These are phyloP conservation scores for Haplographium delicatum DNA, from an alignment of 495 filamentous ascomycete genomes.

Conservation along the genomic window DNA sequence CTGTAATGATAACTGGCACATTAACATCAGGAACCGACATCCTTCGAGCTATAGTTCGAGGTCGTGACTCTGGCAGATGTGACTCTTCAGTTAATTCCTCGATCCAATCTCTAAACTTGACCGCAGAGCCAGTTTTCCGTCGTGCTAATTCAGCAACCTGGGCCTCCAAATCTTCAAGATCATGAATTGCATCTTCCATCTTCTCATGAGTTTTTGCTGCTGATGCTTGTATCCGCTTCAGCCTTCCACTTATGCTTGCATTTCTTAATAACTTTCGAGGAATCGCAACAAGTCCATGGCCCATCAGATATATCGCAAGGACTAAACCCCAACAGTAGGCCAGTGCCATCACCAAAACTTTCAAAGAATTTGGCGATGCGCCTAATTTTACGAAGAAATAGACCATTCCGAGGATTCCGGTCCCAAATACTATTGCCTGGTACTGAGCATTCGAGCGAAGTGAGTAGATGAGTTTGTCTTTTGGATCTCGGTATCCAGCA, in stretches of 20 bases:
- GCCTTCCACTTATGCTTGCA: conserved; percentile 62
- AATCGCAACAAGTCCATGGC: conserved; percentile 88
- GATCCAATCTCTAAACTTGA: conserved; percentile 87
- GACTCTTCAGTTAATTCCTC: conserved; percentile 77
- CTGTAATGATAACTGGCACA: conserved; percentile 81
- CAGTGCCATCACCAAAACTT: conserved; percentile 83
- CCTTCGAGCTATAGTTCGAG: conserved; percentile 36
- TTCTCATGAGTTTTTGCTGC: conserved; percentile 83
- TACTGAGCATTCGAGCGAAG: conserved; percentile 82
- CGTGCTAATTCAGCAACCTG: conserved; percentile 73
- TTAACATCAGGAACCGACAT: conserved; percentile 35
- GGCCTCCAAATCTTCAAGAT: conserved; percentile 73
- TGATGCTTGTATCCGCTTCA: conserved; percentile 68
- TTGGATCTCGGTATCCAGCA: conserved; percentile 84
- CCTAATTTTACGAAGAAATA: conserved; percentile 82
- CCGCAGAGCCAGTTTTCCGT: conserved; percentile 77
- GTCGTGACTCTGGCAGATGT: conserved; percentile 57
- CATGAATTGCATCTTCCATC: conserved; percentile 76
- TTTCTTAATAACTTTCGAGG: conserved; percentile 74
- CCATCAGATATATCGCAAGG: conserved; percentile 94
- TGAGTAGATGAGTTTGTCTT: conserved; percentile 74
- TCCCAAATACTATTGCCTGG: conserved; percentile 70
- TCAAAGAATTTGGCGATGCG: conserved; percentile 50
- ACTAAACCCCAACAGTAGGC: conserved; percentile 91
- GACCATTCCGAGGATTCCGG: conserved; percentile 64